These are phyloP conservation scores for Aspergillus arachidicola DNA, from an alignment of 2,329 filamentous ascomycete species.

Conservation along the genomic window DNA sequence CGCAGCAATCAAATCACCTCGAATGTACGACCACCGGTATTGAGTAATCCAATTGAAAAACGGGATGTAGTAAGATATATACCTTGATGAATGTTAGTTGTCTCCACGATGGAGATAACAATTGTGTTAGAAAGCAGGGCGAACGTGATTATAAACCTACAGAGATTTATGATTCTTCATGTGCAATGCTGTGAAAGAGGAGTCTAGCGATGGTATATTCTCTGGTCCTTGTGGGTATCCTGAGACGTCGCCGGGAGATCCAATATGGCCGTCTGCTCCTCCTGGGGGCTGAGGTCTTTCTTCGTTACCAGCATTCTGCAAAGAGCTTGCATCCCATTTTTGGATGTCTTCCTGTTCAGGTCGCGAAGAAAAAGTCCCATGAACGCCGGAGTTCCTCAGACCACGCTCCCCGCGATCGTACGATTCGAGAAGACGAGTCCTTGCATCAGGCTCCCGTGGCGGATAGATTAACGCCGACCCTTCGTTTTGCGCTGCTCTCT, in stretches of 20 bases:
- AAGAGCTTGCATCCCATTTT: conserved; percentile 32
- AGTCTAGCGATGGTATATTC: conserved; percentile 68
- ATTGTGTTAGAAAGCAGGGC: neutral
- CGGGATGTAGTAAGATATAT: conserved; percentile 90
- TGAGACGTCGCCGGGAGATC: conserved; percentile 36
- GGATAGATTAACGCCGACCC: neutral
- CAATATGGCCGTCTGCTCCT: conserved; percentile 1
- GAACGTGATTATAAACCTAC: conserved; percentile 52
- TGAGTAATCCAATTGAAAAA: conserved; percentile 87
- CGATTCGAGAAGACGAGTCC: conserved; percentile 42
- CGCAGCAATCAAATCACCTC: conserved; percentile 84
- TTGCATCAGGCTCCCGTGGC: conserved; percentile 31
- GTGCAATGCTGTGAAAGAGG: conserved; percentile 71
- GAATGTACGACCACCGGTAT: conserved; percentile 79
- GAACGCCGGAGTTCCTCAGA: conserved; percentile 56
- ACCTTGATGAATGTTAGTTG: conserved; percentile 55
- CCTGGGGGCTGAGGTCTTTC: conserved; percentile 35
- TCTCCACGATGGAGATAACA: neutral
- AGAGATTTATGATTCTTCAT: conserved; percentile 73
- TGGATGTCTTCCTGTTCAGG: conserved; percentile 60
- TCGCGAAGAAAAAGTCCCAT: conserved; percentile 76
- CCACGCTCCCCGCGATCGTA: conserved; percentile 43
- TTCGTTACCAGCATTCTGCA: conserved; percentile 27
- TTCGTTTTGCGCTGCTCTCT: conserved; percentile 12
- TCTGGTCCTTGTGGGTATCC: conserved; percentile 58